Percentiles rank a stretch among this genome's conserved stretches.
phyloP scores from a whole-genome alignment of 2,329 filamentous ascomycete species.

The Kalmusia sp. region DNA sequence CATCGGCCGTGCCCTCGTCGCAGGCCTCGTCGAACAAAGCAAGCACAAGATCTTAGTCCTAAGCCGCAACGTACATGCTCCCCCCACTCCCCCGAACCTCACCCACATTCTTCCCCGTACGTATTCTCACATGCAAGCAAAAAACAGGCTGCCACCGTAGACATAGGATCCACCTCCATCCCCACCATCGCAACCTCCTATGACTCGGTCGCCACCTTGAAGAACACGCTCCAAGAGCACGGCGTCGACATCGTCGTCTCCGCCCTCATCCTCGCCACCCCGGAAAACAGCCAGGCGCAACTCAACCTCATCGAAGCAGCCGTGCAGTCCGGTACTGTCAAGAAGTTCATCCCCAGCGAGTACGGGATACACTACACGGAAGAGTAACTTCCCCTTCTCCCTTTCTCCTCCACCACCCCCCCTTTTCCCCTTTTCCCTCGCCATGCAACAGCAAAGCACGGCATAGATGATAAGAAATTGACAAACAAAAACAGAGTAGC shows the following conservation, averaged over 20 bases:
- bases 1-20: slow-evolving; percentile 25
- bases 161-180: neutral
- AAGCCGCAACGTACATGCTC: slow-evolving; percentile 17
- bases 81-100: neutral
- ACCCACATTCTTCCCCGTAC: neutral
- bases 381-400: too few relatives aligned
- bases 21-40: slow-evolving; percentile 17
- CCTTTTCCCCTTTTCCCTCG: too few relatives aligned
- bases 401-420: too few relatives aligned
- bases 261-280: slow-evolving; percentile 14
- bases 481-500: slow-evolving; percentile 7
- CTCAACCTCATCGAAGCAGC: slow-evolving; percentile 27
- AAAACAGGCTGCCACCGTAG: slow-evolving; percentile 4
- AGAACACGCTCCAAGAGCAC: slow-evolving; percentile 12
- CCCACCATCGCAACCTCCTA: slow-evolving; percentile 21
- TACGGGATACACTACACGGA: slow-evolving; percentile 18
- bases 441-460: too few relatives aligned
- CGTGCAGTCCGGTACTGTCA: slow-evolving; percentile 13
- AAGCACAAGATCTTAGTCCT: slow-evolving; percentile 25
- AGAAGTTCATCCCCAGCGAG: slow-evolving; percentile 24
- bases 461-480: neutral
- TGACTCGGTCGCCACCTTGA: slow-evolving; percentile 9
- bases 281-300: slow-evolving; percentile 16
- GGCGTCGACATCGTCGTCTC: slow-evolving; percentile 21
- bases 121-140: neutral